Evolutionary conservation across 257 asterid genomes (phyloP), one percentile per base, ranked within the genome.

Genomic region (Cordia subcordata): DNA sequence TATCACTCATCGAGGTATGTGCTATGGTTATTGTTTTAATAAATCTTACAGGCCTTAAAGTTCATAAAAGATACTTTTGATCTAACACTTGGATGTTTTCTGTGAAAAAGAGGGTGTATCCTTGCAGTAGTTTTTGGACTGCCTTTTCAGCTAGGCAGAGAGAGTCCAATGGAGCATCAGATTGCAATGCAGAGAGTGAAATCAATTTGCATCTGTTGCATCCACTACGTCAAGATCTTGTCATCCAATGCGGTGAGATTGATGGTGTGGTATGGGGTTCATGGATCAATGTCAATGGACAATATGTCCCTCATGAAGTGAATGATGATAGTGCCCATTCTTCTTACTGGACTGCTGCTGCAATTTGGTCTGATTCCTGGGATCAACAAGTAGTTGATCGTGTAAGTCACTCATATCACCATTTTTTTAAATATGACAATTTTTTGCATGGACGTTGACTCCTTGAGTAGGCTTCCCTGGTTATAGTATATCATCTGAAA

Each of bases 291-390:
- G 68, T 79, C 47, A 78, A 76, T 60, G 87, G 81, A 66, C 84
- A 74, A 46, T 49, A 85, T 58, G 72, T 74, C 53, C 54, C 79
- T 60, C 66, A 89, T 62, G 94, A 81, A 78, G 80, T 71, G 72
- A 96, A 86, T 74, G 85, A 76, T 66, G 97, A 88, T 77, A 66
- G 78, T 65, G 76, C 64, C 59, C 91, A 88, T 71, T 69, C 82
- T 73, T 93, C 95, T 67, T 88, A 92, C 66, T 92, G 99, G 99
- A 68, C 82, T 69, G 96, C 95, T 55, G 99, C 99, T 63, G 96
- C 80, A 37, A 84, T 85, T 49, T 92, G 99, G 99, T 86, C 88
- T 49, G 95, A 82, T 79, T 88, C 83, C 72, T 92, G 99, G 99
- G 99, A 92, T 74, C 96, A 84, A 76, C 82, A 79, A 75, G 76